Evolutionary conservation across 2,329 filamentous ascomycete species (phyloP).

Genomic region (Exophiala alcalophila): DNA sequence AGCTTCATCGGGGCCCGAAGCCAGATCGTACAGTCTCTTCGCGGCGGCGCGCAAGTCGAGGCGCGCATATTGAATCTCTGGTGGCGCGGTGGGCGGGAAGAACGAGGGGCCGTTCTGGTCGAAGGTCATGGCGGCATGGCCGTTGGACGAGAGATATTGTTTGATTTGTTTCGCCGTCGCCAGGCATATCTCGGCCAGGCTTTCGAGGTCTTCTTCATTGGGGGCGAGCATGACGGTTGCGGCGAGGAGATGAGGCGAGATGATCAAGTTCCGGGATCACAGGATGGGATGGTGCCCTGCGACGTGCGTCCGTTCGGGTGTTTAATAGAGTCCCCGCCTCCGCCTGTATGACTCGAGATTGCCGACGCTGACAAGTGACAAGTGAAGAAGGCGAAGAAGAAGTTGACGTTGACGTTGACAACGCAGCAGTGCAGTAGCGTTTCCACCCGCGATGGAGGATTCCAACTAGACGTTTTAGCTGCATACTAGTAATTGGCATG

Average conservation of each 20-base stretch:
- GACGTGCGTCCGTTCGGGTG: too few relatives aligned
- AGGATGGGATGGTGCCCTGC: too few relatives aligned
- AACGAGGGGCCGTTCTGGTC: constrained; percentile 22
- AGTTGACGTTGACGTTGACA: too few relatives aligned
- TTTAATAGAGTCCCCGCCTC: too few relatives aligned
- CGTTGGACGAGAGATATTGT: constrained; percentile 19
- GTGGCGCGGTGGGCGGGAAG: constrained; percentile 17
- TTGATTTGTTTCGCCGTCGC: constrained; percentile 24
- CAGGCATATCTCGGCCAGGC: constrained; percentile 26
- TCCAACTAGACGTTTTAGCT: too few relatives aligned
- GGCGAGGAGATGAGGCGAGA: not conserved
- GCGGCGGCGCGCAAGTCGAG: constrained; percentile 29
- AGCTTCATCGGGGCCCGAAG: constrained; percentile 27
- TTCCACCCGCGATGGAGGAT: not conserved
- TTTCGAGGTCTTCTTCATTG: constrained; percentile 24
- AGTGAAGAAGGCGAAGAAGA: too few relatives aligned
- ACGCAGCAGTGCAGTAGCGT: constrained; percentile 18
- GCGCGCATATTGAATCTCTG: constrained; percentile 23
- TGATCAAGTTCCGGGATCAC: too few relatives aligned
- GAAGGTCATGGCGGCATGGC: constrained; percentile 19
- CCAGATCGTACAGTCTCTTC: constrained; percentile 30
- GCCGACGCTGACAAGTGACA: too few relatives aligned
- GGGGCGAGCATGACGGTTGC: constrained; percentile 18
- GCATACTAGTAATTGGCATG: too few relatives aligned
- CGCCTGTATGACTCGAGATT: too few relatives aligned